Evolutionary conservation across 2,329 filamentous ascomycete genomes (phyloP).

Genomic region (Claviceps spartinae): DNA sequence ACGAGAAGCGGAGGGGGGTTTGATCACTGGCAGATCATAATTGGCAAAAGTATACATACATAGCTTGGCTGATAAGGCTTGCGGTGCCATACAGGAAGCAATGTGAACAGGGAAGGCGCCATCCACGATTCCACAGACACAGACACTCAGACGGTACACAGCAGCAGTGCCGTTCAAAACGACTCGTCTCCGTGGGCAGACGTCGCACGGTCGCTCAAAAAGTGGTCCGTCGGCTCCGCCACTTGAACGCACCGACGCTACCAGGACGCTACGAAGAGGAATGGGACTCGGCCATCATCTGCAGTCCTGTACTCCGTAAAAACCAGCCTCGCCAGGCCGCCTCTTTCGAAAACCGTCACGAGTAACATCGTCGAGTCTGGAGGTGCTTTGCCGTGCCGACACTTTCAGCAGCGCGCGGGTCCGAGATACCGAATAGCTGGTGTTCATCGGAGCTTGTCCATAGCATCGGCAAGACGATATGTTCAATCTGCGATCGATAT

Average conservation of each 20-base stretch:
- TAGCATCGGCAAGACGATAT: background rate
- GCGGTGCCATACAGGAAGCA: background rate
- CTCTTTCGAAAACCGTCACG: no score
- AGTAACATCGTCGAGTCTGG: no score
- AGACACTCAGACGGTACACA: background rate
- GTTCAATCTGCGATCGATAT: background rate
- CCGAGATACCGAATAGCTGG: background rate
- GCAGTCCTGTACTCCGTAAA: no score
- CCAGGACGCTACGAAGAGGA: background rate
- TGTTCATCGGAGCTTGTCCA: background rate
- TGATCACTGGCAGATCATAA: background rate
- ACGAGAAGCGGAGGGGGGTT: no score
- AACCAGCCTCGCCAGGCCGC: no score
- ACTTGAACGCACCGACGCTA: background rate
- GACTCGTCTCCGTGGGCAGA: background rate
- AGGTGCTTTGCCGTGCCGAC: no score
- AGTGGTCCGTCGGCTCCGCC: background rate
- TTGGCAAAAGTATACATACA: background rate
- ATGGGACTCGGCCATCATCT: no score
- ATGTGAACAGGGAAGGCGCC: slow-evolving; percentile 1
- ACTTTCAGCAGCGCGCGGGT: no score
- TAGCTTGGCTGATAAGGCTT: slow-evolving; percentile 1
- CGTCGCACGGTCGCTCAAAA: background rate
- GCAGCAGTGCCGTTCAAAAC: background rate
- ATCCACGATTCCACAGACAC: background rate